Evolutionary conservation across 192 early-diverging fungal species (phyloP), one percentile per base, ranked within the genome.

Genomic region (Martensiomyces pterosporus): DNA sequence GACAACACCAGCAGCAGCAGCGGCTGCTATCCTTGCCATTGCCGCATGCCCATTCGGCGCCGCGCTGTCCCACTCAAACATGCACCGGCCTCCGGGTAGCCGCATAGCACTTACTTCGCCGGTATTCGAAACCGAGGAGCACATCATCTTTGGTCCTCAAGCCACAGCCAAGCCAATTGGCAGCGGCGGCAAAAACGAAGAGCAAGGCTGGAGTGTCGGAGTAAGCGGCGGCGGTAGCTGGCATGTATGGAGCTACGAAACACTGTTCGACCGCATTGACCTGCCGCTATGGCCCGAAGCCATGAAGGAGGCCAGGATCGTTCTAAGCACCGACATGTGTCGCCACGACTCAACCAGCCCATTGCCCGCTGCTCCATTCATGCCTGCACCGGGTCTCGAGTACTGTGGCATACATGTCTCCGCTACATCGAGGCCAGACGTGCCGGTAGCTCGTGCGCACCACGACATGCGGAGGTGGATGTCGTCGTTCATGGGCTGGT

Each of bases 401-500:
- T 43, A 63, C 39, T 74, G 70, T 26, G 70, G 70, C 5, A 33
- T 38, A 6, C 70, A 74, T 27, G 26, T 62, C 18, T 43, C 47
- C 2, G 70, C 70, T 0, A 59, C 70, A 9, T 53, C 62, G 2
- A 45, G 25, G 4, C 37, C 48, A 14, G 37, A 26, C 24, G 29
- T n/a, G n/a, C n/a, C n/a, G n/a, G n/a, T n/a, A n/a, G 29, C 12
- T 5, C 29, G 29, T 32, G 29, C 6, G 12, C 6, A 8, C 6
- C 12, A 32, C 12, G 29, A 32, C 29, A 74, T 74, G 70, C 70
- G 59, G 24, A 33, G 5, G 17, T 74, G 70, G 70, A n/a, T 74
- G 59, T 24, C 63, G 1, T 32, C 9, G 26, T 55, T 74, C 37
- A 42, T 66, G 59, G 58, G 45, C 19, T 64, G 54, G 53, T 16